phyloP scores from a whole-genome alignment of 805 yeast species.

The Hanseniaspora thailandica region DNA sequence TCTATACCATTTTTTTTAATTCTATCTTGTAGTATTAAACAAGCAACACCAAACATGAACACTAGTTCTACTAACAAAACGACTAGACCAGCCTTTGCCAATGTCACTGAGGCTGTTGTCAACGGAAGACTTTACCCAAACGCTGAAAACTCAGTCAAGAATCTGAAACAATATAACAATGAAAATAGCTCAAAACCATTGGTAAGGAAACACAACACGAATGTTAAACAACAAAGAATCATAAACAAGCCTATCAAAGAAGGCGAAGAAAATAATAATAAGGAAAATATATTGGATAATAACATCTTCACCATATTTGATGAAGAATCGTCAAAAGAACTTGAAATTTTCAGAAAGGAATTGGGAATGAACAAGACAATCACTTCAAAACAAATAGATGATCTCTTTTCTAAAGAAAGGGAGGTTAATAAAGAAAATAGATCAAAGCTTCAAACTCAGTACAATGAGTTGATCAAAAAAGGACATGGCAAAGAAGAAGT shows the following conservation, averaged over 20 bases:
- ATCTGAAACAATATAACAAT: neutral
- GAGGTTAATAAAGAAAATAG: neutral
- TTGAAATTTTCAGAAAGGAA: neutral
- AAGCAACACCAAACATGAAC: neutral
- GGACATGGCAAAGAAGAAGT: neutral
- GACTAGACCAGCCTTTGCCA: slow-evolving; percentile 26
- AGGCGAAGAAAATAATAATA: no score
- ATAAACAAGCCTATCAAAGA: neutral
- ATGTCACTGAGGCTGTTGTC: slow-evolving; percentile 28
- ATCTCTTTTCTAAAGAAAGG: neutral
- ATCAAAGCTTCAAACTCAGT: no score
- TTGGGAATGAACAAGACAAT: neutral
- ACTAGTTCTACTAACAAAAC: neutral
- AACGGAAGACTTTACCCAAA: slow-evolving; percentile 5
- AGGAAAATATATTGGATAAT: neutral
- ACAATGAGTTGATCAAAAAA: neutral
- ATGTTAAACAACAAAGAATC: neutral
- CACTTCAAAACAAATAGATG: neutral
- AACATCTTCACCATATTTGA: neutral
- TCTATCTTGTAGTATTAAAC: no score
- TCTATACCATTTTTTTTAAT: no score
- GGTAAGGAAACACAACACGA: neutral
- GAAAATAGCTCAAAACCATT: neutral
- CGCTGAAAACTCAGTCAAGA: slow-evolving; percentile 5
- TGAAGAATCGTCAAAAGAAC: neutral